Evolutionary conservation across 208 protist genomes (phyloP), one percentile per base, ranked within the genome.

Genomic region (Tritrichomonas musculus): DNA sequence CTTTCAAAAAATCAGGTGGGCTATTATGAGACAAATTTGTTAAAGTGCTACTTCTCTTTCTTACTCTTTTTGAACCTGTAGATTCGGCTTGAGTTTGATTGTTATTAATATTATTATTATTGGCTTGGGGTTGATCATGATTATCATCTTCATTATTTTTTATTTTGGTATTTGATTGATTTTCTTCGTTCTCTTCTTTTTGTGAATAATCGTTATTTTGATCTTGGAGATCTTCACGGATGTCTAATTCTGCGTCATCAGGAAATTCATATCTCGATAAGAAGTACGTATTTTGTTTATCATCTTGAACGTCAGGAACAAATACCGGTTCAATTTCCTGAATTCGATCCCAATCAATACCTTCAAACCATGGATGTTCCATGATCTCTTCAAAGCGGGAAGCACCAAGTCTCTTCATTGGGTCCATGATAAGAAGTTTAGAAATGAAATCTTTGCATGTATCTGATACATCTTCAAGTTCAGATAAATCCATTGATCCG

Each of bases 351-450:
- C 77, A 88, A 20, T 88, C 77, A 20, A 88, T 44, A 20, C 77
- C 77, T 53, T 44, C 0, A 39, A 88, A 88, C 77, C 77, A 88
- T 57, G 41, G 47, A 88, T 88, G 77, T 39, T 88, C 77, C 77
- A 88, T 88, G 30, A 88, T 82, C 50, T 82, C 73, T 50, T 50
- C 41, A 39, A 82, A 47, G 47, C 73, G 33, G 17, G 5, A 22
- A 17, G 11, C 17, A 17, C 64, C 64, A n/a, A 69, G 27, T 69
- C 64, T 69, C 30, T 69, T 13, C 25, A n/a, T 69, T n/a, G 64
- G 64, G 30, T 69, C 64, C 5, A 13, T 33, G 30, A n/a, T n/a
- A 3, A 69, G 27, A 69, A 69, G 64, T 69, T 69, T 69, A n/a
- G 22, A 33, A 69, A 69, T 69, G 25, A 69, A 69, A n/a, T 69